Evolutionary conservation across 192 early-diverging fungal genomes (phyloP).

Genomic region (Chytriomyces sp.): DNA sequence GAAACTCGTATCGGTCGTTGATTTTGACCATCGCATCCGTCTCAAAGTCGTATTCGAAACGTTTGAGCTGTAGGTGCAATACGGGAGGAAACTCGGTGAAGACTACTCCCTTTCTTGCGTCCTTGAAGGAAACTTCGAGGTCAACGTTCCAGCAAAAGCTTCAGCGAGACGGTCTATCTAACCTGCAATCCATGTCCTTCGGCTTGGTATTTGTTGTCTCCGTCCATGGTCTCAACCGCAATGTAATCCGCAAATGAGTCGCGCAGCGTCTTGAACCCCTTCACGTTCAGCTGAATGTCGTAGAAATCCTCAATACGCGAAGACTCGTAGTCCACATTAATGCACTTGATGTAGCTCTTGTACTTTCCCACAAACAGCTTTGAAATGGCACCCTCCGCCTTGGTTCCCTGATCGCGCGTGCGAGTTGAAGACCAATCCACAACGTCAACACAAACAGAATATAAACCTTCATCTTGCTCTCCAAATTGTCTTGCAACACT

Average conservation of each 20-base stretch:
- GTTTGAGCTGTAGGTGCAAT: constrained; percentile 93
- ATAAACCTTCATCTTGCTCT: constrained; percentile 96
- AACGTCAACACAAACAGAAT: too few species aligned
- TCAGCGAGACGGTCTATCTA: too few species aligned
- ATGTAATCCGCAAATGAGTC: constrained; percentile 94
- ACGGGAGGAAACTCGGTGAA: constrained; percentile 93
- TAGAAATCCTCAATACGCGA: constrained; percentile 95
- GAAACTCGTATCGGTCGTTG: constrained; percentile 97
- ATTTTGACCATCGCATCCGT: constrained; percentile 92
- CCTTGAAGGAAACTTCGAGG: constrained; percentile 48
- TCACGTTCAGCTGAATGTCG: constrained; percentile 97
- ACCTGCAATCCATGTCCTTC: constrained; percentile 89
- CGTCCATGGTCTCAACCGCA: constrained; percentile 88
- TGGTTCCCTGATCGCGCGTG: constrained; percentile 82
- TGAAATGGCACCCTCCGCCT: constrained; percentile 88
- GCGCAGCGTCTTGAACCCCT: constrained; percentile 82
- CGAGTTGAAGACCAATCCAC: too few species aligned
- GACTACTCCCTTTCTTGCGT: constrained; percentile 95
- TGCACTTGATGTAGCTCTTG: constrained; percentile 96
- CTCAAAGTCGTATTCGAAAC: constrained; percentile 96
- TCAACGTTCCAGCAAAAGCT: background rate
- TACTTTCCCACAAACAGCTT: constrained; percentile 93
- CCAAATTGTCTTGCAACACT: constrained; percentile 94
- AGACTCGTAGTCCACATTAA: constrained; percentile 93
- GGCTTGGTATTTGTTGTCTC: constrained; percentile 94